Conservation (phyloP, 2,329 filamentous ascomycete genomes). For the Penicillium sp. region DNA sequence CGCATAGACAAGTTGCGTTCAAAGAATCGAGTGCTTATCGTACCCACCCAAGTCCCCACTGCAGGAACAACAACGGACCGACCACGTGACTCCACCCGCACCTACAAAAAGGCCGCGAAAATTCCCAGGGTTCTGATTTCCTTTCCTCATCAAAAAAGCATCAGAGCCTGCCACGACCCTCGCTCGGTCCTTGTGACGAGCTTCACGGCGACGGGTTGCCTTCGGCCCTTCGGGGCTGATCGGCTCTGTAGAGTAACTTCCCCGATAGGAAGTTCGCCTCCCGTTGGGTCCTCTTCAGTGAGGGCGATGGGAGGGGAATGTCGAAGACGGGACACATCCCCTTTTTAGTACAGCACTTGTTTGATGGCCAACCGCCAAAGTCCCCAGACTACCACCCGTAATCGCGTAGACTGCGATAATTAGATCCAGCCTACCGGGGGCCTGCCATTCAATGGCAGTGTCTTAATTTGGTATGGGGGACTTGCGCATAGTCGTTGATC, state of each 20-base stretch:
- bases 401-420: too few species aligned
- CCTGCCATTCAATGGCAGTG: too few species aligned
- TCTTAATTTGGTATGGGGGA: too few species aligned
- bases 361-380: neutral
- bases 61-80: slow-evolving; percentile 20
- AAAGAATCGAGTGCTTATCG: too few species aligned
- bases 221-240: slow-evolving; percentile 51
- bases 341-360: neutral
- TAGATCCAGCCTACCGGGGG: too few species aligned
- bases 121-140: slow-evolving; percentile 34
- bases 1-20: too few species aligned
- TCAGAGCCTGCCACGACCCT: slow-evolving; percentile 65
- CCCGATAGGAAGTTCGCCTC: slow-evolving; percentile 65
- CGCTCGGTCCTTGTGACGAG: slow-evolving; percentile 44
- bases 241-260: slow-evolving; percentile 60
- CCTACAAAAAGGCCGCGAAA: slow-evolving; percentile 24
- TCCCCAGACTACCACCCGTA: neutral
- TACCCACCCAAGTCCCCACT: neutral
- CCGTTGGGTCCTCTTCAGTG: slow-evolving; percentile 65
- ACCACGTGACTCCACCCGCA: slow-evolving; percentile 25
- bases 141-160: slow-evolving; percentile 55
- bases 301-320: slow-evolving; percentile 65
- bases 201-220: slow-evolving; percentile 62
- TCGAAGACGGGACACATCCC: slow-evolving; percentile 60
- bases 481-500: too few species aligned